phyloP scores from a whole-genome alignment of 192 early-diverging fungal genomes.

The Backusella sp. region DNA sequence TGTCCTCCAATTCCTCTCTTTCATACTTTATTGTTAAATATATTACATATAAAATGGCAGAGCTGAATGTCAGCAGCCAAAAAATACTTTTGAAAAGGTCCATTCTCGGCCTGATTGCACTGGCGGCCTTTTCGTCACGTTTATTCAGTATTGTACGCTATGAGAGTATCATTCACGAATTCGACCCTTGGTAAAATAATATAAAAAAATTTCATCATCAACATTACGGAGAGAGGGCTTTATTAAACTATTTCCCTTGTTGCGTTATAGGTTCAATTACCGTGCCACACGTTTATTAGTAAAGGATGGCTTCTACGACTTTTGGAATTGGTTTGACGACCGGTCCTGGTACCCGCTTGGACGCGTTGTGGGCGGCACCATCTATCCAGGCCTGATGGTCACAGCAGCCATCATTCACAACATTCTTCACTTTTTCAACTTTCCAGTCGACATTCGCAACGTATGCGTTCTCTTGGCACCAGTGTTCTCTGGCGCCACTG shows the following conservation, averaged over 20 bases:
- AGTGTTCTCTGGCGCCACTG: constrained; percentile 94
- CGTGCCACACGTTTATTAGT: constrained; percentile 92
- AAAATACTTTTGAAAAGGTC: constrained; percentile 73
- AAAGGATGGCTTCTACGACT: constrained; percentile 93
- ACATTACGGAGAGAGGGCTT: too few relatives aligned
- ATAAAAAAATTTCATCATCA: neutral
- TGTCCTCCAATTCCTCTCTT: neutral
- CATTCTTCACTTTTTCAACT: constrained; percentile 88
- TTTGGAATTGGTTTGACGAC: constrained; percentile 99
- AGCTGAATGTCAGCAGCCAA: constrained; percentile 39
- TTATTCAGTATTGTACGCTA: constrained; percentile 98
- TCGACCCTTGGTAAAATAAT: constrained; percentile 82
- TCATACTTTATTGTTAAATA: neutral
- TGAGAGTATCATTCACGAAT: constrained; percentile 99
- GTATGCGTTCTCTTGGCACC: constrained; percentile 98
- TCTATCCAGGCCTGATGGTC: constrained; percentile 99
- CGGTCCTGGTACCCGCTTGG: constrained; percentile 98
- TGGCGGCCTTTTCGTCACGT: constrained; percentile 86
- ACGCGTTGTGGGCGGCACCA: constrained; percentile 97
- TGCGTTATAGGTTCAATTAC: constrained; percentile 82
- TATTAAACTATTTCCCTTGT: neutral
- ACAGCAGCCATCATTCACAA: constrained; percentile 95
- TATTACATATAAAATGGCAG: constrained; percentile 23
- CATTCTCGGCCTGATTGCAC: constrained; percentile 86
- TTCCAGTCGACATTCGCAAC: constrained; percentile 97